These are phyloP conservation scores for Lentinus brumalis DNA, from an alignment of 768 basidiomycete genomes.

Conservation along the genomic window DNA sequence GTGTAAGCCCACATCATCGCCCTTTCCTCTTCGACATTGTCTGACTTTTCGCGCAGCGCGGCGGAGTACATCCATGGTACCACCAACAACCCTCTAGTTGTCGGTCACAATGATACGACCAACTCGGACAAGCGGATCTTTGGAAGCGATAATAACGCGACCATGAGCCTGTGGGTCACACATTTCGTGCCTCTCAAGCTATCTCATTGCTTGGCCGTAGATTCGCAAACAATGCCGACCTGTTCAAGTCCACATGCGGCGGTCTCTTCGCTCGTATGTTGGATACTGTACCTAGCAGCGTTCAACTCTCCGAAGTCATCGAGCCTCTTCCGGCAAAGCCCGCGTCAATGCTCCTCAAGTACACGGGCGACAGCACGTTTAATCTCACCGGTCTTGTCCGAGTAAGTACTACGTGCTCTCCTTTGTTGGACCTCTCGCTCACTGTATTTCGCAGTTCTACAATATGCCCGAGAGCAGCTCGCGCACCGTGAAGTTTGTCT, in stretches of 20 bases:
- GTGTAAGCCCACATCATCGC: constrained; percentile 26
- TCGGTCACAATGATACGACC: constrained; percentile 35
- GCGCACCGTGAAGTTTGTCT: constrained; percentile 42
- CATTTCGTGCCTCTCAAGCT: not conserved
- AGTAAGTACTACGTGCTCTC: not conserved
- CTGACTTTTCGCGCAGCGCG: constrained; percentile 32
- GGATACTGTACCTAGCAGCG: constrained; percentile 47
- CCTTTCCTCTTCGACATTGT: not conserved
- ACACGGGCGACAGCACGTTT: not conserved
- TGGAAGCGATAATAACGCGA: constrained; percentile 40
- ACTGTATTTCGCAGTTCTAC: not conserved
- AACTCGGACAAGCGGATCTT: constrained; percentile 45
- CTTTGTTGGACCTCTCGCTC: not conserved
- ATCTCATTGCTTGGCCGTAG: constrained; percentile 17
- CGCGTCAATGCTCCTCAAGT: not conserved
- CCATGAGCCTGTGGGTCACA: constrained; percentile 39
- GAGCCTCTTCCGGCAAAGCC: constrained; percentile 25
- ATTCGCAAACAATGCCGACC: constrained; percentile 31
- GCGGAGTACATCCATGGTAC: constrained; percentile 43
- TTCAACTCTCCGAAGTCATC: constrained; percentile 48
- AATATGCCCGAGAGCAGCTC: constrained; percentile 40
- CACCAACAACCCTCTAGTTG: constrained; percentile 42
- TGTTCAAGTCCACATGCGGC: constrained; percentile 43
- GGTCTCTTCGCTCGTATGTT: constrained; percentile 47
- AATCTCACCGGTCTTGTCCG: not conserved